Base-by-base conservation (phyloP, 495 filamentous ascomycete genomes). In the Rostrohypoxylon terebratum region DNA sequence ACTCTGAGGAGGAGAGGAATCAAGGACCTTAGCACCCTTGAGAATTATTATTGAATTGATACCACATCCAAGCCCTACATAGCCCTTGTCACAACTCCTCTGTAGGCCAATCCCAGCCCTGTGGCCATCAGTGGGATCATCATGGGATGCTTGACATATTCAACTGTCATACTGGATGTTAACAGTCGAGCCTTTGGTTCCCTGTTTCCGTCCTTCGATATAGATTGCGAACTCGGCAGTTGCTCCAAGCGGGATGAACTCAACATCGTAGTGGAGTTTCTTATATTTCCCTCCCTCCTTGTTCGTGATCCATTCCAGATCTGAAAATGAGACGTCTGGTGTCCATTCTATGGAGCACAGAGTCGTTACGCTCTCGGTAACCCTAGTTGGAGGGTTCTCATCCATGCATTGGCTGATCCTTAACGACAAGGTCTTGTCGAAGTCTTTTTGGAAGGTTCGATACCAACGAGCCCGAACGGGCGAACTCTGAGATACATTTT, bases 151-250 rank as follows among this genome's bases (percentile, higher is more conserved):
- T n/a, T n/a, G n/a, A n/a, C n/a, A n/a, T 4, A 28, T 21, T 51
- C 14, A 51, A 13, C 20, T 54, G 2, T 54, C 50, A 33, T 54
- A 54, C 50, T 54, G 50, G 6, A 54, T 54, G 1, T 33, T 25
- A 3, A 54, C 25, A 13, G 33, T 11, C 16, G 50, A 34, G 3
- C 50, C 25, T 13, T 54, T 54, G 31, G 25, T 25, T 33, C 33
- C 16, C 25, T 54, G 25, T 54, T 54, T 54, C 7, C 50, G 11
- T 13, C 50, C 50, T 16, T 54, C 50, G n/a, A 54, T 54, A 18
- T 54, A 33, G 5, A 54, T 4, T 5, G 50, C 25, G 18, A 54
- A 54, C n/a, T 54, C 50, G 2, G 50, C 50, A 28, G 50, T 54
- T 33, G 50, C 50, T 9, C 50, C 50, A 14, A 21, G 25, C 6